phyloP scores from a whole-genome alignment of 805 yeast genomes.

The Saccharomycopsis oosterbeekiorum region DNA sequence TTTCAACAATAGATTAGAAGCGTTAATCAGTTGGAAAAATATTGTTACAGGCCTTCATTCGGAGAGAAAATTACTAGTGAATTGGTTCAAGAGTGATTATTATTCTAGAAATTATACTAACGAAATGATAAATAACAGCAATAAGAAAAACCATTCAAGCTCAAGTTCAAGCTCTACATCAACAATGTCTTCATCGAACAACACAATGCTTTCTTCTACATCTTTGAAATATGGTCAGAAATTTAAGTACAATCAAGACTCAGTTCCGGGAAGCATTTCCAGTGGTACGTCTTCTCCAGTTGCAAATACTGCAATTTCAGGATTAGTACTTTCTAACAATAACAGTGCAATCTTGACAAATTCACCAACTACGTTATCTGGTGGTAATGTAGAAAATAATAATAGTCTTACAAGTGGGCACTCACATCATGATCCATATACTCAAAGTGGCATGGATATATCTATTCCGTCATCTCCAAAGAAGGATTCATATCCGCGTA shows the following conservation, averaged over 20 bases:
- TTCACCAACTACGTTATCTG: not conserved
- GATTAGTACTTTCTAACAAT: not conserved
- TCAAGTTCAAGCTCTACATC: not conserved
- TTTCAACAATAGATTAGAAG: slow-evolving; percentile 59
- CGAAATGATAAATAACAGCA: not conserved
- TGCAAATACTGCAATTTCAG: not conserved
- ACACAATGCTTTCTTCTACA: not conserved
- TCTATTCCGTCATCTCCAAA: not conserved
- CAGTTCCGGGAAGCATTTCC: not conserved
- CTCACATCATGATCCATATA: not conserved
- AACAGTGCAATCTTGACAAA: not conserved
- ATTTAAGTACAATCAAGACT: not conserved
- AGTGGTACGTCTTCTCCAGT: not conserved
- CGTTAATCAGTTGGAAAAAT: slow-evolving; percentile 76
- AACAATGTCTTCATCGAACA: not conserved
- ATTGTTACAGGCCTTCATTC: slow-evolving; percentile 58
- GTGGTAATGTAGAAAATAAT: not conserved
- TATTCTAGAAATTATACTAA: not conserved
- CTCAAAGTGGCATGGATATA: not conserved
- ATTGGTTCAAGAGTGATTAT: slow-evolving; percentile 38
- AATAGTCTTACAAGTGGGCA: not conserved
- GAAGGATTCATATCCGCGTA: not conserved
- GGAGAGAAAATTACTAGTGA: slow-evolving; percentile 48
- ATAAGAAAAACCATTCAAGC: not conserved
- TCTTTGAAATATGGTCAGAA: not conserved